Evolutionary conservation across 2,329 filamentous ascomycete species (phyloP).

Genomic region (Apiospora arundinis): DNA sequence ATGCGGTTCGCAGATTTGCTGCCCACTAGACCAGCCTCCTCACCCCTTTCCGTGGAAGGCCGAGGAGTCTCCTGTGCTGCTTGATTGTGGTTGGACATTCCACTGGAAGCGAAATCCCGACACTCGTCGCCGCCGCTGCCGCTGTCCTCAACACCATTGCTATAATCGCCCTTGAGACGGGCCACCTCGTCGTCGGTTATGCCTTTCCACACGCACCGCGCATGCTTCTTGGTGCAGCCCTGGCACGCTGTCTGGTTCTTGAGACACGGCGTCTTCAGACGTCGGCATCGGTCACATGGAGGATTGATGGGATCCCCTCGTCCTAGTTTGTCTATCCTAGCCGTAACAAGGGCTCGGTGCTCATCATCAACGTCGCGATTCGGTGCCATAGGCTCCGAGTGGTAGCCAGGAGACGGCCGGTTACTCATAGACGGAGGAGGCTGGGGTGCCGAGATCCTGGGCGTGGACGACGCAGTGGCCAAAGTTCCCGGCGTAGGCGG

Average conservation of each 20-base stretch:
- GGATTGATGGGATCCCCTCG: conserved; percentile 80
- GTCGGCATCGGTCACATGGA: conserved; percentile 82
- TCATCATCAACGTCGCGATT: conserved; percentile 41
- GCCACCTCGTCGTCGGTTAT: conserved; percentile 73
- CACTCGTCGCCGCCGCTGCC: conserved; percentile 41
- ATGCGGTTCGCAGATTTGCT: conserved; percentile 30
- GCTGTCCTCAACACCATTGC: conserved; percentile 38
- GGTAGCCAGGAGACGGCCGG: conserved; percentile 39
- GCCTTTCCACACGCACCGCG: conserved; percentile 85
- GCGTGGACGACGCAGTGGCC: conserved; percentile 37
- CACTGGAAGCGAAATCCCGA: conserved; percentile 25
- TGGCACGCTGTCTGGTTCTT: conserved; percentile 88
- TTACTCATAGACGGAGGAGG: conserved; percentile 30
- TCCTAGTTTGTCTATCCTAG: conserved; percentile 76
- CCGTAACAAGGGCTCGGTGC: conserved; percentile 66
- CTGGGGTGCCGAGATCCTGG: conserved; percentile 38
- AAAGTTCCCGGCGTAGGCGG: conserved; percentile 10
- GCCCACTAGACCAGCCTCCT: conserved; percentile 30
- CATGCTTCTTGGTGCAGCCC: conserved; percentile 89
- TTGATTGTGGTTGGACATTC: conserved; percentile 28
- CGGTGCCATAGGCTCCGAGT: conserved; percentile 32
- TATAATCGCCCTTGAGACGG: conserved; percentile 41
- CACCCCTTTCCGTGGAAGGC: conserved; percentile 33
- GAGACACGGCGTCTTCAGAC: conserved; percentile 80
- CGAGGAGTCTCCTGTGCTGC: conserved; percentile 32